Evolutionary conservation across 2,329 filamentous ascomycete species (phyloP), one percentile per base, ranked within the genome.

Genomic region (Truncatella angustata): DNA sequence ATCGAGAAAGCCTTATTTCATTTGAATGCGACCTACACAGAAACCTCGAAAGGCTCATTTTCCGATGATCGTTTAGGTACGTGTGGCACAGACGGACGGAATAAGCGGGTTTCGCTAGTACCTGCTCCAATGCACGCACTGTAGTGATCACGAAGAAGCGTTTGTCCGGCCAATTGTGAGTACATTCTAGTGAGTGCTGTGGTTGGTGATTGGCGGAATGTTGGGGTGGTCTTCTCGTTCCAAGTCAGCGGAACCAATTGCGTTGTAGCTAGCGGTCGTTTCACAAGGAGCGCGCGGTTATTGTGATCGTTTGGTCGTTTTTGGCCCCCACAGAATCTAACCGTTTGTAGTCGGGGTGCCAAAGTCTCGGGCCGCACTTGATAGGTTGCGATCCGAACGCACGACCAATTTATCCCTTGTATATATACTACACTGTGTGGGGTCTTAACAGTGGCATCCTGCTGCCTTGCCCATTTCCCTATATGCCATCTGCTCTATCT

Each of bases 311-410:
- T 44, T 16, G 14, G 40, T 21, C 20, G 21, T 30, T 44, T 44
- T 44, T 44, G 40, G 40, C 40, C 40, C 40, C 40, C 40, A 44
- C 40, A 11, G 23, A 9, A 24, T 12, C 40, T 44, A 44, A 28
- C 20, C 40, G 21, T 24, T 44, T 44, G 3, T n/a, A 26, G 21
- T 5, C 21, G 21, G 11, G 10, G 36, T 24, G 11, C 40, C 40
- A 44, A 28, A 44, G n/a, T 44, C 21, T 28, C 40, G 40, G 40
- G 40, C 16, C 23, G 21, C 40, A 26, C 11, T 12, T 44, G 40
- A 44, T 44, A 28, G 40, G 40, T 44, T 12, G 21, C 16, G 23
- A 24, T 44, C 40, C 40, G 40, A 44, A 21, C 24, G 21, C 23
- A 21, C 23, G n/a, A 24, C n/a, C 36, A 16, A 10, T 20, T 18